These are phyloP conservation scores for Periconia digitata DNA, from an alignment of 2,329 filamentous ascomycete species.

Conservation along the genomic window DNA sequence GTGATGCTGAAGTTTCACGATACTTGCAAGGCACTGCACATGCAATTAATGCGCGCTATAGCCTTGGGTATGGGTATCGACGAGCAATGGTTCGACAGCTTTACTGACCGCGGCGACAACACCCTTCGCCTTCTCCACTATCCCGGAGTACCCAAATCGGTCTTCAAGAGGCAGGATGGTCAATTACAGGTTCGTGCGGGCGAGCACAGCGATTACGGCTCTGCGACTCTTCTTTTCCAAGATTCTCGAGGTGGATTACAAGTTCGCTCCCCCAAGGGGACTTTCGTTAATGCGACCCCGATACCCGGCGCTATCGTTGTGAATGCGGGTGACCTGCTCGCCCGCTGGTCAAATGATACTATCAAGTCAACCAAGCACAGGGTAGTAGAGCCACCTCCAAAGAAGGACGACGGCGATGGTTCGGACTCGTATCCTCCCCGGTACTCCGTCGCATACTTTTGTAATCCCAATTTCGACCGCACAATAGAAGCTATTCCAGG, in stretches of 20 bases:
- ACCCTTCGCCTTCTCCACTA: conserved; percentile 74
- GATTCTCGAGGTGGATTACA: conserved; percentile 61
- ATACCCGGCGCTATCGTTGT: conserved; percentile 81
- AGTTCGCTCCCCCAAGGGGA: conserved; percentile 70
- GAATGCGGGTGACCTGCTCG: conserved; percentile 84
- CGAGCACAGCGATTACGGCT: conserved; percentile 70
- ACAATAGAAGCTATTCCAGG: conserved; percentile 80
- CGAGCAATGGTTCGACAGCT: conserved; percentile 73
- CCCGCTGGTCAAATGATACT: conserved; percentile 86
- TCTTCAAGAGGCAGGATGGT: conserved; percentile 67
- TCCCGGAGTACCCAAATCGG: conserved; percentile 64
- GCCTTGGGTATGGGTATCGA: conserved; percentile 77
- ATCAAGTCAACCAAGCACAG: conserved; percentile 90
- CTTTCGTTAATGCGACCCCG: conserved; percentile 80
- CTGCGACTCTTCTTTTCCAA: conserved; percentile 49
- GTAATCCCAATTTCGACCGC: conserved; percentile 78
- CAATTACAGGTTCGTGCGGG: conserved; percentile 77
- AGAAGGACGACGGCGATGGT: conserved; percentile 33
- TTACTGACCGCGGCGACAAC: conserved; percentile 59
- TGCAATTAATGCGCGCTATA: conserved; percentile 80
- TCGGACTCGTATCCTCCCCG: conserved; percentile 65
- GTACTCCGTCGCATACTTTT: conserved; percentile 92
- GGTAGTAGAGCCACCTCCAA: conserved; percentile 77
- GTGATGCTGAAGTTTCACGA: conserved; percentile 75
- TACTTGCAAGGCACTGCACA: conserved; percentile 73